A percentile compares a stretch with the other conserved stretches of the same genome.
Conservation (phyloP, 2,329 filamentous ascomycete genomes). For the Aspergillus sp. region DNA sequence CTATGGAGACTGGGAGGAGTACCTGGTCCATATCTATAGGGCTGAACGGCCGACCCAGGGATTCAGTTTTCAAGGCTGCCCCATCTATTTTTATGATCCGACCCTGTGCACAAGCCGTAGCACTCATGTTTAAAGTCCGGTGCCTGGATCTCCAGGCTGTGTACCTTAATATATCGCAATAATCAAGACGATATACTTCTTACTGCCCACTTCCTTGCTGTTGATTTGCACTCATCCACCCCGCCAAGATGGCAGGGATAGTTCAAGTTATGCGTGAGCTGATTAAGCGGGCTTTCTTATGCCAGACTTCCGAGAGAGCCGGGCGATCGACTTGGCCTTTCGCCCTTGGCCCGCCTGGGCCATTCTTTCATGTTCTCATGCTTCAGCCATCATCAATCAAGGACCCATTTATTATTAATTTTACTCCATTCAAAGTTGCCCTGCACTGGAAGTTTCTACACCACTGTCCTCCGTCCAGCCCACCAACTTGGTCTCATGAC, state of each 20-base stretch:
- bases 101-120: not conserved
- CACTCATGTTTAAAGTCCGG: not conserved
- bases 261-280: conserved; percentile 6
- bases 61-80: not conserved
- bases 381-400: not conserved
- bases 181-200: not conserved
- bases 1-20: not conserved
- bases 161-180: not conserved
- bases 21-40: not conserved
- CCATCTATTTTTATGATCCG: not conserved
- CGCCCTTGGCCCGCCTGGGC: not conserved
- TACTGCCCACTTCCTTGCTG: not conserved
- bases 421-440: conserved; percentile 2
- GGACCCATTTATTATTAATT: conserved; percentile 1
- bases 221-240: too few relatives aligned
- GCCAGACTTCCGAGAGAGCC: conserved; percentile 13
- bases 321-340: conserved; percentile 15
- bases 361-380: not conserved
- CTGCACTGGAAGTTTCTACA: not conserved
- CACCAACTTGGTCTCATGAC: not conserved
- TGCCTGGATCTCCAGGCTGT: not conserved
- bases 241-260: not conserved
- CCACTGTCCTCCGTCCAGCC: too few relatives aligned
- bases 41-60: not conserved
- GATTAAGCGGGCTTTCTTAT: not conserved